Conservation (phyloP, 768 basidiomycete genomes). For the Termitomyces sp. region DNA sequence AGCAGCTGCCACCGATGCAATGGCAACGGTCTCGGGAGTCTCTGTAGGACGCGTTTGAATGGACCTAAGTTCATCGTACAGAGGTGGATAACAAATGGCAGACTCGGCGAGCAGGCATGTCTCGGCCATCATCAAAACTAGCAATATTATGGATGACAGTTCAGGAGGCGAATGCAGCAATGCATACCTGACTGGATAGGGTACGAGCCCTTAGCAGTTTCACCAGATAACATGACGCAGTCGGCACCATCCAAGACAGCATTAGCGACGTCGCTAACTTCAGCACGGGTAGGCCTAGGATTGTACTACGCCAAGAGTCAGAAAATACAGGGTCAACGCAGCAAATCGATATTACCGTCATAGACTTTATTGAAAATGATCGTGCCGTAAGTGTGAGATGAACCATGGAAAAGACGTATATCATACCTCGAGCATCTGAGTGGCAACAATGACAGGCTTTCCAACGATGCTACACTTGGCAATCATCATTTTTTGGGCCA, state of each 20-base stretch:
- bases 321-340: not conserved
- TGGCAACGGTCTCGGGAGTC: constrained; percentile 92
- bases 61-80: constrained; percentile 83
- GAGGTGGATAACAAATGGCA: constrained; percentile 90
- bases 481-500: constrained; percentile 99
- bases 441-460: constrained; percentile 98
- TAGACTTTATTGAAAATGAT: constrained; percentile 51
- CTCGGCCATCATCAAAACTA: constrained; percentile 99
- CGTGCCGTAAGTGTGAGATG: constrained; percentile 8
- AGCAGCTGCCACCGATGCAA: constrained; percentile 94
- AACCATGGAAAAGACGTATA: not conserved
- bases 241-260: constrained; percentile 98
- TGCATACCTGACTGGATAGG: constrained; percentile 87
- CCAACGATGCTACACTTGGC: constrained; percentile 97
- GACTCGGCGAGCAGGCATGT: constrained; percentile 95
- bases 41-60: constrained; percentile 84
- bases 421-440: constrained; percentile 95
- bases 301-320: constrained; percentile 63
- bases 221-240: constrained; percentile 99
- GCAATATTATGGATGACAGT: not conserved
- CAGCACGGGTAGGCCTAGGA: constrained; percentile 96
- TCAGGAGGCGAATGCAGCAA: not conserved
- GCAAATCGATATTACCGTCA: constrained; percentile 65
- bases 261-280: constrained; percentile 98
- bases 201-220: constrained; percentile 97